phyloP scores from a whole-genome alignment of 164 flowering plant genomes.

The Piper longum region DNA sequence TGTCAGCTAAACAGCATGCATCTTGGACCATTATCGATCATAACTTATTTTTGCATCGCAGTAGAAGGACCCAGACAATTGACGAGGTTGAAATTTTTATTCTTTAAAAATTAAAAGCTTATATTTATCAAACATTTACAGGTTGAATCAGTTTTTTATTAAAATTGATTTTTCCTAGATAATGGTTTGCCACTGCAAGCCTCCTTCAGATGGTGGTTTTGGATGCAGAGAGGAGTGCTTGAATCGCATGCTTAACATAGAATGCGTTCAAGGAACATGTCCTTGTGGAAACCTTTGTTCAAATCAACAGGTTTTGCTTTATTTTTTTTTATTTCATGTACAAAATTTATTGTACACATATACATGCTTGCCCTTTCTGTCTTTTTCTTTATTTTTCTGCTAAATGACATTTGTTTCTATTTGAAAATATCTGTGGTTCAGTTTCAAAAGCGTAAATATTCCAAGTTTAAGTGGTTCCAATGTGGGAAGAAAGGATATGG shows the following conservation, averaged over 20 bases:
- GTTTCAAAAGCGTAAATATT: constrained; percentile 86
- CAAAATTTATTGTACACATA: not conserved
- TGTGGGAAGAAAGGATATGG: constrained; percentile 94
- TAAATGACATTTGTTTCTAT: not conserved
- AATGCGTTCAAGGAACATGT: constrained; percentile 84
- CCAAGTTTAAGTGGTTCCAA: constrained; percentile 40
- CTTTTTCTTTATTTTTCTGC: not conserved
- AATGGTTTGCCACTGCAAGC: constrained; percentile 94
- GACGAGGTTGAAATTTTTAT: constrained; percentile 58
- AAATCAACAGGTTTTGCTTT: constrained; percentile 64
- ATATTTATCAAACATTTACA: too few relatives aligned
- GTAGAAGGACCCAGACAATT: constrained; percentile 59
- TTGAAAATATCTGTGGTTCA: constrained; percentile 20
- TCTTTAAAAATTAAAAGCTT: not conserved
- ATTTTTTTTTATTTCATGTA: not conserved
- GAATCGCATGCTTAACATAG: constrained; percentile 93
- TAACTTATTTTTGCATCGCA: constrained; percentile 79
- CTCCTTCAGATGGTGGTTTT: constrained; percentile 41
- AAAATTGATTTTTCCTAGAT: constrained; percentile 27
- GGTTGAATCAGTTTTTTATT: not conserved
- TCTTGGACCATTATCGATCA: constrained; percentile 47
- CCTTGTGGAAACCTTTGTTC: constrained; percentile 92
- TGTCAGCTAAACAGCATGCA: constrained; percentile 37
- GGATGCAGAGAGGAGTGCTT: constrained; percentile 90
- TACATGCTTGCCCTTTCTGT: not conserved